Evolutionary conservation across 78 protist species (phyloP).

Genomic region (Monocercomonoides exilis): DNA sequence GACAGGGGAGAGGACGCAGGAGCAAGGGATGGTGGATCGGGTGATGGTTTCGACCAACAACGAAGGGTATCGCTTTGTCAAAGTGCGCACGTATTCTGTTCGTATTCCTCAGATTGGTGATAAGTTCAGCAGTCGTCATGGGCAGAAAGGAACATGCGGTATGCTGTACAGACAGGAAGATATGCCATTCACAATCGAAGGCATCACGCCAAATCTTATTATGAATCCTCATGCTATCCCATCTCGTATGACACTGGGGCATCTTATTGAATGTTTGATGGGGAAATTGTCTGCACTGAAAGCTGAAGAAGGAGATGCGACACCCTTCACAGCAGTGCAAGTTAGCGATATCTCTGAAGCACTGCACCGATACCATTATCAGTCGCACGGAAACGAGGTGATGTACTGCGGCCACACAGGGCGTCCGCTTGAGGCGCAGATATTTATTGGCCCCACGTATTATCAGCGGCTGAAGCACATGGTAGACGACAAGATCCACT

Average conservation of each 20-base stretch:
- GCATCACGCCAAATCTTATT: constrained; percentile 95
- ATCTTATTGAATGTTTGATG: constrained; percentile 91
- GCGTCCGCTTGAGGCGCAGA: constrained; percentile 56
- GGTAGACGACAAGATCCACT: constrained; percentile 97
- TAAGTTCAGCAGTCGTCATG: constrained; percentile 98
- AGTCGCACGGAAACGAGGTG: constrained; percentile 80
- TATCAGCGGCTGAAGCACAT: constrained; percentile 98
- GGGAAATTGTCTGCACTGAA: background rate
- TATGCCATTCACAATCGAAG: constrained; percentile 90
- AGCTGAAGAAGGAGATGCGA: constrained; percentile 83
- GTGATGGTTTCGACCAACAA: constrained; percentile 54
- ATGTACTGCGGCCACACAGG: constrained; percentile 98
- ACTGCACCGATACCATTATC: constrained; percentile 76
- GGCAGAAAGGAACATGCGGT: constrained; percentile 99
- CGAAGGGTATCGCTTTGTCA: constrained; percentile 76
- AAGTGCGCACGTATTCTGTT: constrained; percentile 77
- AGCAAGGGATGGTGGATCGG: constrained; percentile 82
- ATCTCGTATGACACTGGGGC: constrained; percentile 99
- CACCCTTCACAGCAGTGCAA: constrained; percentile 87
- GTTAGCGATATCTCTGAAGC: constrained; percentile 60
- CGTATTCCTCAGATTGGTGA: constrained; percentile 98
- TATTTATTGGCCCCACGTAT: constrained; percentile 95
- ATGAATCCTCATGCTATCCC: constrained; percentile 99
- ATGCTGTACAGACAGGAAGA: constrained; percentile 94
- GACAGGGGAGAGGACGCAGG: constrained; percentile 51